Evolutionary conservation across 768 basidiomycete genomes (phyloP), one percentile per base, ranked within the genome.

Genomic region (Mycena polygramma): DNA sequence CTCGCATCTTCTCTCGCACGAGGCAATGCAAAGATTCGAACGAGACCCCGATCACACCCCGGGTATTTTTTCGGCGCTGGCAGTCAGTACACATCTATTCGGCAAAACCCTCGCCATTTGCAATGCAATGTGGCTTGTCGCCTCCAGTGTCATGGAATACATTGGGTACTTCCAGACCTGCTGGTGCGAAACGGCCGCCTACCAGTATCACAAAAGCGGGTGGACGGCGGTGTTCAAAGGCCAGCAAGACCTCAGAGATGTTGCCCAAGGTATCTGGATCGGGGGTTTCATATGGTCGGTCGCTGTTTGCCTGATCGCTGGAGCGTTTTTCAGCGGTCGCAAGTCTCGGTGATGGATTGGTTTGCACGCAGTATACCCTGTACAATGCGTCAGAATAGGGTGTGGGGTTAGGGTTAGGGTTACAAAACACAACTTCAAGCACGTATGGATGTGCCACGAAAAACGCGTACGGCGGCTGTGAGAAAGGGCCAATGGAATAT

Each of bases 1-100:
- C 9, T 80, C 81, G 35, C 77, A 75, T 64, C 54, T 72, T 41
- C 22, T 70, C 24, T 73, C 73, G 48, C 70, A 73, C 36, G 57
- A 61, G 2, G 19, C 46, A 1, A 71, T 73, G 73, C 63, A 60
- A 17, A 41, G 63, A 11, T 24, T 64, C 45, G 68, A 63, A 43
- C 20, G 4, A 7, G n/a, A 69, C 55, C 57, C 66, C 10, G 17
- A 48, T 53, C 24, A 15, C 22, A 24, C 4, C n/a, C 15, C 19
- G n/a, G 24, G 22, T 3, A 6, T 58, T 15, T 15, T 58, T 15
- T n/a, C 41, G 13, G n/a, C 35, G 4, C 60, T 74, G 17, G 71
- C 68, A 4, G 63, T 72, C 8, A 6, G 20, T 54, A 57, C 62
- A 2, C 67, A 68, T 20, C 49, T 66, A 30, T 1, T 48, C 3